Conservation (phyloP, 139 green algal genomes). For the Asterochloris sp. region DNA sequence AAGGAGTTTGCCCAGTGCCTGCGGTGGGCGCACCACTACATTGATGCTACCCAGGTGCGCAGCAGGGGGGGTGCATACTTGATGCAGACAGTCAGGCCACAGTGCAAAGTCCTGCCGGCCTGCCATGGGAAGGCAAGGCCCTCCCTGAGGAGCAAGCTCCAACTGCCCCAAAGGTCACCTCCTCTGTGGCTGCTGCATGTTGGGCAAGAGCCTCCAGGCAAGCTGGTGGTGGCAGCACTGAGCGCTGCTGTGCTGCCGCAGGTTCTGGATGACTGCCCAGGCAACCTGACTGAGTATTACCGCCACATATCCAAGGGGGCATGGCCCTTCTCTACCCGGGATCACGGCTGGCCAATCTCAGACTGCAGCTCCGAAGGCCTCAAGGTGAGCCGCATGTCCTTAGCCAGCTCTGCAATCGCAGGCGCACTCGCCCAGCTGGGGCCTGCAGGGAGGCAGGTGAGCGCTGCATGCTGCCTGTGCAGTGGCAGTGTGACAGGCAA, state of each 20-base stretch:
- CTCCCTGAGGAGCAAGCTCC: background rate
- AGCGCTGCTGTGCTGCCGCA: slow-evolving; percentile 30
- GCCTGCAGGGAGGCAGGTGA: no score
- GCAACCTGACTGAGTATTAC: slow-evolving; percentile 75
- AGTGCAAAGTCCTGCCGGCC: no score
- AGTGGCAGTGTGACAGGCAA: no score
- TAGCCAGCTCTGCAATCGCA: no score
- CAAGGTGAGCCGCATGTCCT: slow-evolving; percentile 33
- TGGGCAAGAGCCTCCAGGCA: background rate
- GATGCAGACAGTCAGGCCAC: no score
- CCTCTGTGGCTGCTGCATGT: background rate
- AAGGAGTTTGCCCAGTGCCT: slow-evolving; percentile 48
- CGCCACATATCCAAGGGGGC: slow-evolving; percentile 95
- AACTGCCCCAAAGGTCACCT: background rate
- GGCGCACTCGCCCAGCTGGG: no score
- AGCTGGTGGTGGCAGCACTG: slow-evolving; percentile 22
- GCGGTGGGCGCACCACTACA: slow-evolving; percentile 68
- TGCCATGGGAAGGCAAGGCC: background rate
- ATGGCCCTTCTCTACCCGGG: slow-evolving; percentile 93
- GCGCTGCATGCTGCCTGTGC: no score
- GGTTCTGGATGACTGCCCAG: slow-evolving; percentile 66
- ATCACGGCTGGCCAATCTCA: slow-evolving; percentile 98
- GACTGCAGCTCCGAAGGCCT: slow-evolving; percentile 91
- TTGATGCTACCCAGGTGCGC: slow-evolving; percentile 72
- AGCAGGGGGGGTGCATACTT: background rate